Conservation (phyloP, 495 filamentous ascomycete species). For the Elaphomyces granulatus region DNA sequence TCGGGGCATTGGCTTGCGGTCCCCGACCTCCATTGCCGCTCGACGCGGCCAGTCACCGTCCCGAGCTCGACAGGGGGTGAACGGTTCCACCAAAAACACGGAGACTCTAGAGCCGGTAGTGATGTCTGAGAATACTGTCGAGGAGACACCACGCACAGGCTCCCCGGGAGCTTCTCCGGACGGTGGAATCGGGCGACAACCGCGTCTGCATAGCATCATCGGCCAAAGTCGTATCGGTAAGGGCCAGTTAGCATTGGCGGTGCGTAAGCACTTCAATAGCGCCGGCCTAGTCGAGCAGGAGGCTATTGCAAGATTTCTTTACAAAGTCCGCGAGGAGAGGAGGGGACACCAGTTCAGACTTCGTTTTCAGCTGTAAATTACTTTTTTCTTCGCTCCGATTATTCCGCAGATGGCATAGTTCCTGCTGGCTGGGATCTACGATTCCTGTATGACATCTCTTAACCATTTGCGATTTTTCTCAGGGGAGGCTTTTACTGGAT, state of each 20-base stretch:
- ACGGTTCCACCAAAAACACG: not conserved
- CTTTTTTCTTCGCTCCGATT: no score
- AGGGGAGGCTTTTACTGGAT: no score
- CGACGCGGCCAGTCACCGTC: slow-evolving; percentile 21
- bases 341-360: slow-evolving; percentile 30
- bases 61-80: not conserved
- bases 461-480: no score
- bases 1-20: slow-evolving; percentile 50
- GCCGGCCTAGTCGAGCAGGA: slow-evolving; percentile 75
- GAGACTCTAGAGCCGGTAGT: no score
- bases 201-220: slow-evolving; percentile 19
- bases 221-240: slow-evolving; percentile 50
- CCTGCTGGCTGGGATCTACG: no score
- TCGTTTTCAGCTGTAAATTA: slow-evolving; percentile 33
- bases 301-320: slow-evolving; percentile 73
- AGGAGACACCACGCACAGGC: not conserved
- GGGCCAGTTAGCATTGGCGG: slow-evolving; percentile 64
- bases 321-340: slow-evolving; percentile 52
- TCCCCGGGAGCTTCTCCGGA: not conserved
- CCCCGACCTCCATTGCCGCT: slow-evolving; percentile 31
- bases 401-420: no score
- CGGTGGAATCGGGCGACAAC: slow-evolving; percentile 3
- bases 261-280: slow-evolving; percentile 83
- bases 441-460: no score
- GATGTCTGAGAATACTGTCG: not conserved